Conservation (phyloP, 73 alveolate genomes). For the Effrenium voratum region DNA sequence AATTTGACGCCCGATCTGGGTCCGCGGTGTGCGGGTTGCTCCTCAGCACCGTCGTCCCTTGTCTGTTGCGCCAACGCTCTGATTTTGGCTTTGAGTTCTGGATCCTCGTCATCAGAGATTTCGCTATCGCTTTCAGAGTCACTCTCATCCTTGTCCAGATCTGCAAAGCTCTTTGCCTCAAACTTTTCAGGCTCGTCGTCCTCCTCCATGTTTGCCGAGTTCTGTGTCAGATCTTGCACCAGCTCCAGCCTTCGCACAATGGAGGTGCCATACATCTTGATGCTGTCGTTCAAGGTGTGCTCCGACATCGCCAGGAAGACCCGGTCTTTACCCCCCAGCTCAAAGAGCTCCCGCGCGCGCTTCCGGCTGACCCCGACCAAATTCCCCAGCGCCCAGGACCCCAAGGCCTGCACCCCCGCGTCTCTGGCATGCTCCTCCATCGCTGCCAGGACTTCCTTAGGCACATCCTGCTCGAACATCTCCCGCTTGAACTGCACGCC, state of each 20-base stretch:
- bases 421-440: slow-evolving; percentile 67
- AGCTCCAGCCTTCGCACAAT: slow-evolving; percentile 55
- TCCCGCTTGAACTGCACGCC: too few relatives aligned
- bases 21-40: not conserved
- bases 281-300: slow-evolving; percentile 42
- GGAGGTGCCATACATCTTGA: slow-evolving; percentile 24
- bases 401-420: not conserved
- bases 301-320: slow-evolving; percentile 57
- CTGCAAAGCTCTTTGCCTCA: slow-evolving; percentile 40
- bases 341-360: slow-evolving; percentile 67
- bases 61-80: slow-evolving; percentile 68
- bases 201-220: slow-evolving; percentile 60
- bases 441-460: not conserved
- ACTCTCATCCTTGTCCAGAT: not conserved
- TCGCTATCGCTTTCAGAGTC: not conserved
- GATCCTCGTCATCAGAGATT: not conserved
- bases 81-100: slow-evolving; percentile 29
- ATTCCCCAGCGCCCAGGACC: slow-evolving; percentile 54
- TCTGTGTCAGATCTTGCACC: slow-evolving; percentile 51
- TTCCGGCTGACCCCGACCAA: slow-evolving; percentile 67
- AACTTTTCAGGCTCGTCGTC: not conserved
- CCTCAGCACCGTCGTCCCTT: not conserved
- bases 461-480: slow-evolving; percentile 16
- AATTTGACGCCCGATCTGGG: not conserved
- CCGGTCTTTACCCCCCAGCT: slow-evolving; percentile 77